Evolutionary conservation across 2,329 filamentous ascomycete species (phyloP), one percentile per base, ranked within the genome.

Genomic region (Diaporthe longicolla): DNA sequence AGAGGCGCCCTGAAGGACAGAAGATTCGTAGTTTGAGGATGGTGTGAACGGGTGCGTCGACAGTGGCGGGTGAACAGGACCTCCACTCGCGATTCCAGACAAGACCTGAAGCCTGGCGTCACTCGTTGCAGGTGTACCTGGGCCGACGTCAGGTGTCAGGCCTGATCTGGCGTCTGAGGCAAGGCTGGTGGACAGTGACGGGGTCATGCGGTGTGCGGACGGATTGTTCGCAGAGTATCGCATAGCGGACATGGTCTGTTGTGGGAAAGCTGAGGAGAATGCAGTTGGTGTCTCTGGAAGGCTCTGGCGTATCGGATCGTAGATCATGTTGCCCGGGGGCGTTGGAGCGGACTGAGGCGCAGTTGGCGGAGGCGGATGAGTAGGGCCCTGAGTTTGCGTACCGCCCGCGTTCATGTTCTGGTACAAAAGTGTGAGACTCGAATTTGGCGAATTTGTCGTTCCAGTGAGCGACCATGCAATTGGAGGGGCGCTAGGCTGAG

Each of bases 381-480:
- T 55, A 63, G 72, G 73, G 9, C 66, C 59, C 63, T 61, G 40
- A 21, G 68, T 78, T 80, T 71, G 82, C 78, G 35, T 78, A 78
- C 77, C 76, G 78, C 79, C 79, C 32, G 52, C 78, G 72, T 29
- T 85, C 84, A 73, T 87, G 77, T 89, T 91, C 74, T 94, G 92
- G 80, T 95, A 97, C 80, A 97, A 90, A 72, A 96, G 89, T 0
- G 94, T 95, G 6, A 97, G 85, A 79, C 94, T 97, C 0, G 94
- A 95, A 76, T 92, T 95, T 1, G 94, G 93, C 4, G 94, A 97
- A 79, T 97, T 95, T 71, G 94, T 95, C 1, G 93, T 96, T 19
- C 95, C 95, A 0, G 95, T 95, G n/a, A 97, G 84, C 10, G 94
- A 95, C 93, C 94, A 97, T 1, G 94, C 95, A 74, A 97, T 94